Evolutionary conservation across 1,284 basidiomycete genomes (phyloP), one percentile per base, ranked within the genome.

Genomic region (Tilletia indica): DNA sequence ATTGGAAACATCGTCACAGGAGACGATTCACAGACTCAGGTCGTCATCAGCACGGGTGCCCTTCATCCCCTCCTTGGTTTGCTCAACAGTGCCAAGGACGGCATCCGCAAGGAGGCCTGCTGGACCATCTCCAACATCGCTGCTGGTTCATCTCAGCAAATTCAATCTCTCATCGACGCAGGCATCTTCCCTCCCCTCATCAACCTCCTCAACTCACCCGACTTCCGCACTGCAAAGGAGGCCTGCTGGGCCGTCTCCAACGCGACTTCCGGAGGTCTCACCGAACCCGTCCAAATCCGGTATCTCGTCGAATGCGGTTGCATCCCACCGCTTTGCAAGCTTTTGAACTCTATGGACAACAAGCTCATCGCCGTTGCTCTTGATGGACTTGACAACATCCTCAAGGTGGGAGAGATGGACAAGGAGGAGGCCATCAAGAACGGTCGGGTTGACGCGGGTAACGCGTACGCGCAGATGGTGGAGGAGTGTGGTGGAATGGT

Each of bases 51-150:
- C 36, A 96, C 94, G 12, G 96, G 96, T 69, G 93, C 96, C 31
- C 91, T 99, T 42, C 91, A 93, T 8, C 96, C 96, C 5, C 89
- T 99, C 58, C 90, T 99, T 64, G 91, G 93, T 49, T 88, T 99
- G 19, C 88, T 99, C 71, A 94, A 93, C 0, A 97, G 94, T 48
- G 92, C 94, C 67, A 98, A 98, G 87, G 96, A 99, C 80, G 96
- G 95, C 71, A 95, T 95, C 78, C 86, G 88, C 77, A 90, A 90
- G 88, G 97, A 99, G 86, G 95, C 97, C 19, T 99, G 97, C 88
- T 99, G 97, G 97, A 99, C 97, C 51, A 99, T 99, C 83, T 97
- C 94, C 72, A 99, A 99, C 87, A 90, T 99, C 85, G 99, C 97
- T 67, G 97, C 97, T 51, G 97, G 97, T 71, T 95, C 93, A 58